A percentile compares a stretch with the other conserved stretches of the same genome.
phyloP scores from a whole-genome alignment of 2,329 filamentous ascomycete species.

The Stagonosporopsis chrysanthemi region DNA sequence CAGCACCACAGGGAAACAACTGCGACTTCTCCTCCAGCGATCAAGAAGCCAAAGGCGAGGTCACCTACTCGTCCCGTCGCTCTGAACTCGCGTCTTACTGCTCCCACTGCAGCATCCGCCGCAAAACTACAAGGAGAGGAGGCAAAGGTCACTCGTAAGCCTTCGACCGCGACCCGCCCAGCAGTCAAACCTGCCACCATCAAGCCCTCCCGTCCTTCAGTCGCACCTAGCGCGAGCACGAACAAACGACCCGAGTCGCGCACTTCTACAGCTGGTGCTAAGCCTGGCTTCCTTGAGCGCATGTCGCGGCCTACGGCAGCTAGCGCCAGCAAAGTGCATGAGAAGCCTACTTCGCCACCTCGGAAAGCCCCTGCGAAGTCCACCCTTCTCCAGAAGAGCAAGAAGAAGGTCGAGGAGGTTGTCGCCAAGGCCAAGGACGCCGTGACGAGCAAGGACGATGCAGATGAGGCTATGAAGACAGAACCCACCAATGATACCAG shows the following conservation, averaged over 20 bases:
- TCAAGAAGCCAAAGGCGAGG: conserved; percentile 54
- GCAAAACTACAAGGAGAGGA: conserved; percentile 63
- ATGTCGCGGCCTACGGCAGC: conserved; percentile 81
- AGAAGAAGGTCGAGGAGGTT: conserved; percentile 48
- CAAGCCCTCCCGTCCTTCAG: conserved; percentile 47
- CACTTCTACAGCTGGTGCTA: conserved; percentile 60
- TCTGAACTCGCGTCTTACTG: conserved; percentile 71
- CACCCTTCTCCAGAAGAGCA: conserved; percentile 43
- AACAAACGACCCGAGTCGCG: conserved; percentile 61
- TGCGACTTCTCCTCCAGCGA: conserved; percentile 36
- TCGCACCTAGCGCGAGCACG: conserved; percentile 39
- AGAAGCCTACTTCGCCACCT: conserved; percentile 61
- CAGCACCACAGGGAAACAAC: conserved; percentile 18
- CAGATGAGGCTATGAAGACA: conserved; percentile 23
- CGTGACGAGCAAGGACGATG: conserved; percentile 39
- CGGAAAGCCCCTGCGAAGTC: conserved; percentile 34
- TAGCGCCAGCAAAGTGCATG: conserved; percentile 71
- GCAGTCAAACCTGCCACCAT: conserved; percentile 37
- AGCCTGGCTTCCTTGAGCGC: conserved; percentile 76
- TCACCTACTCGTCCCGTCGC: conserved; percentile 74
- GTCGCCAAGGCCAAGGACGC: conserved; percentile 46
- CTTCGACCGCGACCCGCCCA: conserved; percentile 46
- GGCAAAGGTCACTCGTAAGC: conserved; percentile 39
- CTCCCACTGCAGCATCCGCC: conserved; percentile 73
- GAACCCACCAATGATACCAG: conserved; percentile 4